Evolutionary conservation across 2,329 filamentous ascomycete genomes (phyloP).

Genomic region (Colletotrichum sp.): DNA sequence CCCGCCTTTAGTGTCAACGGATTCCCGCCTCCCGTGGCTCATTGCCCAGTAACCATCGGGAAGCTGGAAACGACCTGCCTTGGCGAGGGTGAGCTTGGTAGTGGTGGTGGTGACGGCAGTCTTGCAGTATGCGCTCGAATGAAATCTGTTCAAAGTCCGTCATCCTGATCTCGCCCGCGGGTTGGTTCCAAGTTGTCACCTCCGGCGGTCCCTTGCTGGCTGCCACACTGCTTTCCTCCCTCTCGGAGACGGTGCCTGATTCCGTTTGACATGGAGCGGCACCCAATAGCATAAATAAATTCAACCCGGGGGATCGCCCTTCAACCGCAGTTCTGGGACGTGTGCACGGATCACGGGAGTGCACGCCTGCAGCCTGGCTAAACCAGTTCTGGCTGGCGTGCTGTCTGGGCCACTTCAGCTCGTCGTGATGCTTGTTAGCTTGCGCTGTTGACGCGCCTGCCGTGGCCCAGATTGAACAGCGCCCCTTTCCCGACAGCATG

Average conservation of each 20-base stretch:
- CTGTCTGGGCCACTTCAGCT: constrained; percentile 8
- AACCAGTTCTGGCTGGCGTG: constrained; percentile 5
- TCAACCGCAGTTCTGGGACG: constrained; percentile 20
- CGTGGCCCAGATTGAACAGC: background rate
- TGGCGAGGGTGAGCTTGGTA: background rate
- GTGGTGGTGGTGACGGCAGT: background rate
- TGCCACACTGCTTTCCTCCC: background rate
- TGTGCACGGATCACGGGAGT: constrained; percentile 11
- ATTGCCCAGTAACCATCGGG: background rate
- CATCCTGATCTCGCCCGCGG: background rate
- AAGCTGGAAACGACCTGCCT: background rate
- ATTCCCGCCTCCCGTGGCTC: background rate
- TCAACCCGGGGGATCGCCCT: constrained; percentile 21
- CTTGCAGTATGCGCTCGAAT: background rate
- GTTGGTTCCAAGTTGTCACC: background rate
- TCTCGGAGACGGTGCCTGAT: background rate
- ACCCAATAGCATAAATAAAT: background rate
- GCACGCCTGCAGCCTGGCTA: constrained; percentile 7
- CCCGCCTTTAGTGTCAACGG: background rate
- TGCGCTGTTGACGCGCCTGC: background rate
- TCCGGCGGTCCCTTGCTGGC: background rate
- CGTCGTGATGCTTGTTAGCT: background rate
- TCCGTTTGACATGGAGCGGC: background rate
- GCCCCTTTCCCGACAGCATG: constrained; percentile 13
- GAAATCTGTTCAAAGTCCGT: background rate